These are phyloP conservation scores for Tylopilus balloui DNA, from an alignment of 768 basidiomycete species.

Conservation along the genomic window DNA sequence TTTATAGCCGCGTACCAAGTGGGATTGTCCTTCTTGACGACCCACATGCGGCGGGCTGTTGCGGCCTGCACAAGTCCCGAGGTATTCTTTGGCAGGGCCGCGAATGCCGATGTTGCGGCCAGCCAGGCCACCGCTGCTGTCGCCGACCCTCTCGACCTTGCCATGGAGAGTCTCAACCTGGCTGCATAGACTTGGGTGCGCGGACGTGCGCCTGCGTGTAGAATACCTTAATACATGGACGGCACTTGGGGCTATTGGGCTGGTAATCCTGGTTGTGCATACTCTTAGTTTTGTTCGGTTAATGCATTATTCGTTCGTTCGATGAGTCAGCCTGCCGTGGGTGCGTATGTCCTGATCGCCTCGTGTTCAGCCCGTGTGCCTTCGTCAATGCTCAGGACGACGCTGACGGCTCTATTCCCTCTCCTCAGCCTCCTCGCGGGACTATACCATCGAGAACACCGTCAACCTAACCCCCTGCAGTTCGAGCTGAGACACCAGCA, in stretches of 20 bases:
- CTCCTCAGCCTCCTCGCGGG: slow-evolving; percentile 30
- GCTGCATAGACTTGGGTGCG: slow-evolving; percentile 12
- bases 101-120: slow-evolving; percentile 32
- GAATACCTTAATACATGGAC: slow-evolving; percentile 12
- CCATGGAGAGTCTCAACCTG: slow-evolving; percentile 51
- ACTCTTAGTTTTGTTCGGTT: not conserved
- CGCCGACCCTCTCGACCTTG: slow-evolving; percentile 57
- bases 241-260: too few species aligned
- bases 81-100: slow-evolving; percentile 67
- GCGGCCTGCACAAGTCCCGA: slow-evolving; percentile 93
- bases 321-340: slow-evolving; percentile 20
- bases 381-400: slow-evolving; percentile 36
- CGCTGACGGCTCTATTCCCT: slow-evolving; percentile 45
- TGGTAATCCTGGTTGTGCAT: slow-evolving; percentile 5
- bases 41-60: slow-evolving; percentile 92
- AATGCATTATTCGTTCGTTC: not conserved
- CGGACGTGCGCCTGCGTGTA: slow-evolving; percentile 2
- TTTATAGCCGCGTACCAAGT: slow-evolving; percentile 87
- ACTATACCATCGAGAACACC: slow-evolving; percentile 6
- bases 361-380: not conserved
- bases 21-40: slow-evolving; percentile 90
- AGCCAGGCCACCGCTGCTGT: slow-evolving; percentile 34
- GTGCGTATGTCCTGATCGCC: not conserved
- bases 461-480: slow-evolving; percentile 31
- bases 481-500: slow-evolving; percentile 65